Evolutionary conservation across 106 monocot genomes (phyloP), one percentile per base, ranked within the genome.

Genomic region (Platanthera guangdongensis): DNA sequence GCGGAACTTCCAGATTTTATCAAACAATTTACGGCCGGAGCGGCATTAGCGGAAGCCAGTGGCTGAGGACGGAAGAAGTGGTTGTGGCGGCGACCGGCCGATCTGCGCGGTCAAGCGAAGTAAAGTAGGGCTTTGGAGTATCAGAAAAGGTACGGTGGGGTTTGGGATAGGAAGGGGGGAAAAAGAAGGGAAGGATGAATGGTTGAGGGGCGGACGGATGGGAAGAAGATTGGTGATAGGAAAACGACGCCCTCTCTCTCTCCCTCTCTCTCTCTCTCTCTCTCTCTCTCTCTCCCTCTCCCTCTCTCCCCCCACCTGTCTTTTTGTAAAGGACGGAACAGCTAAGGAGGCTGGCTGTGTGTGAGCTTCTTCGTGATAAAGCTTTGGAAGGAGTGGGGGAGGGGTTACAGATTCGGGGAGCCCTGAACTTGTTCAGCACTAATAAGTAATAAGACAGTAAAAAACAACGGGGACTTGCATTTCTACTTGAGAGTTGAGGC

Each of bases 351-450:
- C 47, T 8, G 3, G 46, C 3, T 10, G 39, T 18, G 8, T 63
- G 7, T 63, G 21, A 63, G 63, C 22, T 28, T 19, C 19, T 62
- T 12, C 69, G 48, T 3, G 18, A 47, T 39, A 39, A 39, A 67
- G 67, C 67, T n/a, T 70, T 47, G 65, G 47, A 16, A 70, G 70
- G 70, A 70, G 14, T 47, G 70, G 70, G 70, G 6, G 45, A 69
- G 5, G 47, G n/a, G 16, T 70, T 47, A 70, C 45, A 16, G 47
- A n/a, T 70, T 70, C 46, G 70, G 70, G 46, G 70, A 70, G 48
- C 70, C 39, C 39, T 39, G 39, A 39, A 39, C 39, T 1, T 1
- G 3, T 39, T 3, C 39, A 39, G 39, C 39, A 39, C 39, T 39
- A 39, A 39, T 39, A 39, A 39, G 0, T 39, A 39, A 39, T 39